phyloP scores from a whole-genome alignment of 2,329 filamentous ascomycete genomes.

The Pseudopyricularia cyperi region DNA sequence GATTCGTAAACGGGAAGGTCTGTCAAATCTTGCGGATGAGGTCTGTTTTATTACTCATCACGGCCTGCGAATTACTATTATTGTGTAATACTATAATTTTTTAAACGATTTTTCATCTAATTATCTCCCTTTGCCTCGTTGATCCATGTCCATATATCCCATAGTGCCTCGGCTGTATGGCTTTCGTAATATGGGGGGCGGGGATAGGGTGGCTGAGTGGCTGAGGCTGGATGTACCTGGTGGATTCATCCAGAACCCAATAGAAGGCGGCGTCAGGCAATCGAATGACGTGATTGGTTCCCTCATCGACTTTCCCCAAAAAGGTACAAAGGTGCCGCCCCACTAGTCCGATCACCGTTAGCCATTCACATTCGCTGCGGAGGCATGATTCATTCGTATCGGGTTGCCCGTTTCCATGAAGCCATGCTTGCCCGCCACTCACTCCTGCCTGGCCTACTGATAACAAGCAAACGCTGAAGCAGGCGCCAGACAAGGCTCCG shows the following conservation, averaged over 20 bases:
- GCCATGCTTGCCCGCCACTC: neutral
- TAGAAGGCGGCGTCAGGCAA: neutral
- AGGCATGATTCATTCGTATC: constrained; percentile 1
- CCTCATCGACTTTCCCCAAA: neutral
- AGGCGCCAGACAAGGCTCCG: neutral
- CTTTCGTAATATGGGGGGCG: neutral
- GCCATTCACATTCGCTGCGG: neutral
- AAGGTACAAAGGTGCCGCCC: neutral
- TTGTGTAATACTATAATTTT: no score
- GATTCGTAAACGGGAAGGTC: no score
- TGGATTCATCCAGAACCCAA: neutral
- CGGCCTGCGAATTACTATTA: no score
- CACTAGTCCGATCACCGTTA: constrained; percentile 1
- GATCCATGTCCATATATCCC: no score
- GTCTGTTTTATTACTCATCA: no score
- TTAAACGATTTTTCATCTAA: no score
- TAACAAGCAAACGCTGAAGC: neutral
- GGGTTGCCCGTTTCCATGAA: neutral
- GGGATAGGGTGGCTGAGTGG: neutral
- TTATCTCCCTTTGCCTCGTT: no score
- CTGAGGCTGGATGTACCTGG: neutral
- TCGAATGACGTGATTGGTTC: neutral
- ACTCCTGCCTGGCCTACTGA: neutral
- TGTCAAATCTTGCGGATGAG: no score
- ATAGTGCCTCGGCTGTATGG: no score